Conservation (phyloP, 352 stramenopile species). For the Globisporangium spinosum region DNA sequence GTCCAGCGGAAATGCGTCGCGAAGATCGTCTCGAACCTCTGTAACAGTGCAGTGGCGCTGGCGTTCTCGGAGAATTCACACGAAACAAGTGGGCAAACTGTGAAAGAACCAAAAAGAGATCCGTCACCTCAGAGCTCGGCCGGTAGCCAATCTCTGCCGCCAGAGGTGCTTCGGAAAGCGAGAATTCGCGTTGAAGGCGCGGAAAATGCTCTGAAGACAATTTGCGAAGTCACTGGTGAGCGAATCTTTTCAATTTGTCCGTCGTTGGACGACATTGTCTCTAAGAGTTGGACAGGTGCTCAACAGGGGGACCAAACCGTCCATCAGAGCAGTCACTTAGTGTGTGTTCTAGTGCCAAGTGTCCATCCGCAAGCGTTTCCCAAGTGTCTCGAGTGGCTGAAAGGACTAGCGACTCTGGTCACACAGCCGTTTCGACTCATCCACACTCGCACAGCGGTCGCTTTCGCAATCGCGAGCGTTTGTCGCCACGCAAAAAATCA, state of each 20-base stretch:
- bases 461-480: conserved; percentile 44
- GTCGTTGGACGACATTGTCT: conserved; percentile 33
- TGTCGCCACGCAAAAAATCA: conserved; percentile 28
- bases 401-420: conserved; percentile 26
- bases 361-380: conserved; percentile 27
- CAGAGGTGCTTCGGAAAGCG: conserved; percentile 30
- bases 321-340: conserved; percentile 49
- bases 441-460: conserved; percentile 31
- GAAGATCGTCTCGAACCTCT: conserved; percentile 81
- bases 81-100: background rate
- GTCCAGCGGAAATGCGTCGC: conserved; percentile 65
- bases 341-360: conserved; percentile 34
- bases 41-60: conserved; percentile 53
- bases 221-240: conserved; percentile 32
- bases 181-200: conserved; percentile 43
- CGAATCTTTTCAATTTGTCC: conserved; percentile 34
- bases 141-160: background rate
- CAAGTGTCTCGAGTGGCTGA: conserved; percentile 46
- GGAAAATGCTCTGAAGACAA: conserved; percentile 32
- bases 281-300: conserved; percentile 30
- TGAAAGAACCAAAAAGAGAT: conserved; percentile 10
- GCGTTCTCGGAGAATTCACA: conserved; percentile 18
- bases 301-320: conserved; percentile 29
- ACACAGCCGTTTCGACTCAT: conserved; percentile 23
- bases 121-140: background rate